Conservation (phyloP, 2,329 filamentous ascomycete genomes). For the Diaporthe citriasiana region DNA sequence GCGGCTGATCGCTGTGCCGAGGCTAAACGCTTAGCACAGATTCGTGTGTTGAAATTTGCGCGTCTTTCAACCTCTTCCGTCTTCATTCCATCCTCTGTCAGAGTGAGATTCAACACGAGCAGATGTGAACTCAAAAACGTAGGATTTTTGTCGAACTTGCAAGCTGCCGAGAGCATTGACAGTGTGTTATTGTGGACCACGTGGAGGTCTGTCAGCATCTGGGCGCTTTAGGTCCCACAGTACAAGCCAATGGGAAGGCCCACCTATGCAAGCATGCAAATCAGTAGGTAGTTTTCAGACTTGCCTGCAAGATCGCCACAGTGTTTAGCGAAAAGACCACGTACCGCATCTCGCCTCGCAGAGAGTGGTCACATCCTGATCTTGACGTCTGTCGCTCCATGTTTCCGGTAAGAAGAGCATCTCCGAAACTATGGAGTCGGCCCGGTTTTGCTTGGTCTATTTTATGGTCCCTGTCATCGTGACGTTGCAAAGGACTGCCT, state of each 20-base stretch:
- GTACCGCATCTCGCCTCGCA: neutral
- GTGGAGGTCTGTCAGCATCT: neutral
- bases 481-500: neutral
- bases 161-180: neutral
- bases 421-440: constrained; percentile 26
- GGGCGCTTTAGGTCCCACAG: neutral
- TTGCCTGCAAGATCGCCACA: neutral
- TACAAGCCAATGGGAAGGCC: neutral
- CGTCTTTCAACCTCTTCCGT: neutral
- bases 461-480: neutral
- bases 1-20: neutral
- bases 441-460: neutral
- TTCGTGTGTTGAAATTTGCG: no score
- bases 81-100: neutral
- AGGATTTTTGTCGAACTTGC: neutral
- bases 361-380: neutral
- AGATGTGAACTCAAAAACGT: neutral
- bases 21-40: neutral
- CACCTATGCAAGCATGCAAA: neutral
- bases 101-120: neutral
- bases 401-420: neutral
- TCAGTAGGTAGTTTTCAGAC: neutral
- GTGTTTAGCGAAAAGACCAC: neutral
- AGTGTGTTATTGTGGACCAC: neutral
- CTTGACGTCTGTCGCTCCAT: no score